Evolutionary conservation across 306 rosid species (phyloP).

Genomic region (Castanospermum australe): DNA sequence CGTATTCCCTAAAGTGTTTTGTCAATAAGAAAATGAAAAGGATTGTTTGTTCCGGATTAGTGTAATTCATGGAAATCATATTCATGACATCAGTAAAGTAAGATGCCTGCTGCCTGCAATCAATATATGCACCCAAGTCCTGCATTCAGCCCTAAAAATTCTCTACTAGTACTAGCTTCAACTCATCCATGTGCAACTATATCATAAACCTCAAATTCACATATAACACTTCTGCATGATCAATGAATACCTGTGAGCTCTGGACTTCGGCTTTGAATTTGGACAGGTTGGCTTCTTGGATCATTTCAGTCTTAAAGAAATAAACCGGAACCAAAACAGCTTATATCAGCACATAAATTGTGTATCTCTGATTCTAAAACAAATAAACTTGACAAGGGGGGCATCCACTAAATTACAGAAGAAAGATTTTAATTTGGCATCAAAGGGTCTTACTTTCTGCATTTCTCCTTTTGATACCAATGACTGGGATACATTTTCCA

Average conservation of each 20-base stretch:
- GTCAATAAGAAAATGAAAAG: background rate
- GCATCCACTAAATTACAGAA: background rate
- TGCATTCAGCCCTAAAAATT: background rate
- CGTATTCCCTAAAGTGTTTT: background rate
- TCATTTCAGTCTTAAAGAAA: constrained; percentile 53
- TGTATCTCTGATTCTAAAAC: background rate
- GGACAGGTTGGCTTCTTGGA: constrained; percentile 66
- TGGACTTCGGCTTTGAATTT: constrained; percentile 77
- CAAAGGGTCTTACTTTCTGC: constrained; percentile 64
- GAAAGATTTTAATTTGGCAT: background rate
- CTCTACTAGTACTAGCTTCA: background rate
- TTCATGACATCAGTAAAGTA: background rate
- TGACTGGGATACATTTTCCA: constrained; percentile 78
- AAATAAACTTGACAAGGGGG: background rate
- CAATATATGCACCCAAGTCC: background rate
- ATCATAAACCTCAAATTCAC: background rate
- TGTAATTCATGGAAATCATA: background rate
- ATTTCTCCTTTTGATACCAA: constrained; percentile 83
- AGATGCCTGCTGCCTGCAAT: background rate
- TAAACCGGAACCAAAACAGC: background rate
- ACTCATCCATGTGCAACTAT: background rate
- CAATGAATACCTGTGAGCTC: constrained; percentile 63
- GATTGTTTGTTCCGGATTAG: background rate
- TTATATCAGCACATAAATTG: background rate
- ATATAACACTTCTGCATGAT: background rate